Base-by-base conservation (phyloP, 148 eudicot genomes). In the Limonium bicolor region DNA sequence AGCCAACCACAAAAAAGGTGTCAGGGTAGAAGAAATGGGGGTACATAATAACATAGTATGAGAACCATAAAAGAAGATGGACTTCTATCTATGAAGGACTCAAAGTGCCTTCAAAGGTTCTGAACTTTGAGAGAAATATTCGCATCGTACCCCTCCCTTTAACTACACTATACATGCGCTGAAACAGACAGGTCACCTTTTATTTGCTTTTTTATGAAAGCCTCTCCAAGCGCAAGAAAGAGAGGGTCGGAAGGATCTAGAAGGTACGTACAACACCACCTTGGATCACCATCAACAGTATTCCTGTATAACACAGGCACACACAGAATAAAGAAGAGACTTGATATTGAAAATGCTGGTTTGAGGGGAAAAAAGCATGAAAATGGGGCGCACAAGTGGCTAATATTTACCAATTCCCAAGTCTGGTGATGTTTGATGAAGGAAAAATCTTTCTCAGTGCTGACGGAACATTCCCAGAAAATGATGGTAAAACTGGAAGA, bases 241-340 rank as follows among this genome's bases (percentile, higher is more conserved):
- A 90, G 76, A 51, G 99, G 80, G 71, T 90, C 99, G 49, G 95
- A 80, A 61, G 99, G 99, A 70, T 80, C 88, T 29, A 90, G 81
- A 59, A 90, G 93, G 66, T 63, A 78, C 24, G 99, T 90, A 66
- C 95, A 90, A 53, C 99, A 90, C 99, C 99, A 90, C 49, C 88
- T 75, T 59, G 72, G 67, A 61, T 90, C 77, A 40, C 72, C 84
- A 54, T 64, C 56, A 46, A 90, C 82, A 27, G 95, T 80, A 62
- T 90, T 90, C 99, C 99, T 90, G n/a, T n/a, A n/a, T n/a, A n/a
- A n/a, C n/a, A n/a, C n/a, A n/a, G n/a, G n/a, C n/a, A n/a, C n/a
- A n/a, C n/a, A n/a, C n/a, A n/a, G n/a, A n/a, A n/a, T n/a, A n/a
- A n/a, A n/a, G n/a, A n/a, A n/a, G n/a, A n/a, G n/a, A n/a, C n/a